Evolutionary conservation across 2,329 filamentous ascomycete species (phyloP), one percentile per base, ranked within the genome.

Genomic region (Colletotrichum godetiae): DNA sequence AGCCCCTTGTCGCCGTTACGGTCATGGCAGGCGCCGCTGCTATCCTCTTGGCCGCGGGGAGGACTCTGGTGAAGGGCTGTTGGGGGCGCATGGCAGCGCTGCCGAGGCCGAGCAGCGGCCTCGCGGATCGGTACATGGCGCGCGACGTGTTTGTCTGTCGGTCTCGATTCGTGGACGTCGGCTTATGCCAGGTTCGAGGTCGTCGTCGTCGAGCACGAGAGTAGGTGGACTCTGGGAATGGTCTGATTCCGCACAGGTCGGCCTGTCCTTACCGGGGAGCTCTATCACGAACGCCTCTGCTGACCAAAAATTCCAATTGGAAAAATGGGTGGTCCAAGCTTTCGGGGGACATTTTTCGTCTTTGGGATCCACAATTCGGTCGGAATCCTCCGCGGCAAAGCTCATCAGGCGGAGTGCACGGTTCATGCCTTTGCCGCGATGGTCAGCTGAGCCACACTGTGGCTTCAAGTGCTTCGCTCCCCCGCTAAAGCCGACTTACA

Each of bases 41-140:
- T 73, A 73, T 70, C 66, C 70, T 73, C 59, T 31, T 65, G 12
- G 66, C 42, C 1, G 60, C 27, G 59, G 66, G 33, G n/a, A 55
- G 22, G 19, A 22, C 53, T 27, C 56, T 57, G 55, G 49, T 8
- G 35, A 71, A 57, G 5, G 63, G 49, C 57, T 53, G 52, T 3
- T 42, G 52, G 6, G 65, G 69, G 55, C 53, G 55, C 35, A 58
- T 52, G 55, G 59, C 66, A 42, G 22, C 53, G 13, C 56, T 56
- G 62, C 52, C 42, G 46, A 65, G 31, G 65, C 68, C 74, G 68
- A 72, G 61, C 8, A 75, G 53, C 49, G 73, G 62, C 62, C 72
- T 68, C 66, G 61, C 65, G 33, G 62, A 53, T 53, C 68, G 72
- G 58, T 64, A 75, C 66, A 75, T 70, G 65, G 31, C 46, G 68